Base-by-base conservation (phyloP, 2,329 filamentous ascomycete species). In the Lasiodiplodia gonubiensis region DNA sequence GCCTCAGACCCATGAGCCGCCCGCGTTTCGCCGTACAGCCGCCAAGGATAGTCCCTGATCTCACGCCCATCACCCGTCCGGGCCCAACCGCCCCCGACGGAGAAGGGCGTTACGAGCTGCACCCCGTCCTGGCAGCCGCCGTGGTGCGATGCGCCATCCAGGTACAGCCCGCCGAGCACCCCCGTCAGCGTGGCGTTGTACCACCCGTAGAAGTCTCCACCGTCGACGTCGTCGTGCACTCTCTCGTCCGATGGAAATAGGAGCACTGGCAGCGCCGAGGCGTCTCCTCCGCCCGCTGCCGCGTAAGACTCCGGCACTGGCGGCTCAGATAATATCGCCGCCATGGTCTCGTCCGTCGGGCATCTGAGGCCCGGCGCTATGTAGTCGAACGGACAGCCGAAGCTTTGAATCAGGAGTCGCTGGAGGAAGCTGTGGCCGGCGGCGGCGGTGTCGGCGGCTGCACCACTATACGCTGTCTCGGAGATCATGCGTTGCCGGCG, bases 231-330 rank as follows among this genome's bases (percentile, higher is more conserved):
- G 57, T 48, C 37, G 16, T 11, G 23, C n/a, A 63, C 27, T 16
- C 21, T 16, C 23, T 51, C 42, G 30, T 67, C 57, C 23, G 65
- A 61, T 18, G 52, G 35, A 37, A 67, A 67, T n/a, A 67, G 39
- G 25, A 67, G 64, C 25, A 60, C 39, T 6, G 53, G 64, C 27
- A 48, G 54, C 23, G 23, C 37, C 14, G 21, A 21, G 12, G 5
- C 2, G 4, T 49, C 57, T 10, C 14, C 8, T 23, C 33, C n/a
- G 16, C 6, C 10, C 5, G 53, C n/a, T n/a, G n/a, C 53, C 39
- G 8, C 42, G 57, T 61, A 61, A 46, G 37, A 48, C 3, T 23
- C 21, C 46, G 55, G 30, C 21, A 33, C 23, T 12, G 54, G 48
- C 53, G 25, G 49, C 42, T 27, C 23, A 10, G n/a, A 12, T 8